Evolutionary conservation across 192 early-diverging fungal genomes (phyloP).

Genomic region (Gryganskiella cystojenkinii): DNA sequence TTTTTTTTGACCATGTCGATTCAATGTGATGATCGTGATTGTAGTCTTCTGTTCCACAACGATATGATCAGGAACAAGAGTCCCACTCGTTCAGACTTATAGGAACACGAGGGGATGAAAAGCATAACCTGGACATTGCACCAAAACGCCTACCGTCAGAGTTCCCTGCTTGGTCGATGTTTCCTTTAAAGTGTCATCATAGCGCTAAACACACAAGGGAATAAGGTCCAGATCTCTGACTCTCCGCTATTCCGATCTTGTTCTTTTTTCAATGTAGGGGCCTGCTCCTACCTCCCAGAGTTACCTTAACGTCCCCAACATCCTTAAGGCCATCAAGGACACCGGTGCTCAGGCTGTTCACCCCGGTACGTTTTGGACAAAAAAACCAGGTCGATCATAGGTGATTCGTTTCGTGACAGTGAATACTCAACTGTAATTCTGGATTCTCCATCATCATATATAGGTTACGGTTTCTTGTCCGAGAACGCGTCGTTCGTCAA

Average conservation of each 20-base stretch:
- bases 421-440: too few relatives aligned
- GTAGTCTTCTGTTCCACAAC: too few relatives aligned
- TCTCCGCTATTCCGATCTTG: background rate
- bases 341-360: constrained; percentile 94
- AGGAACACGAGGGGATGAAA: too few relatives aligned
- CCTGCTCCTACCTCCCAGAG: constrained; percentile 81
- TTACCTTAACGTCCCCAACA: constrained; percentile 85
- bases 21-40: background rate
- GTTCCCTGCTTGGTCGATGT: background rate
- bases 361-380: constrained; percentile 61
- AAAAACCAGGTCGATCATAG: background rate
- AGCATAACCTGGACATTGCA: too few relatives aligned
- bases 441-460: too few relatives aligned
- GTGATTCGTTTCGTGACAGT: too few relatives aligned
- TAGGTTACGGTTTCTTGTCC: constrained; percentile 92
- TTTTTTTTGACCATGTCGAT: background rate
- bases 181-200: constrained; percentile 6
- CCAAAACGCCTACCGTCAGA: background rate
- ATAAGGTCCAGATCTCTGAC: background rate
- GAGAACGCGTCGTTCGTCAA: constrained; percentile 89
- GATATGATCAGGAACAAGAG: too few relatives aligned
- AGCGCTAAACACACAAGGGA: background rate
- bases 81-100: too few relatives aligned
- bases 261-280: constrained; percentile 54
- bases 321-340: constrained; percentile 77